Evolutionary conservation across 192 early-diverging fungal species (phyloP), one percentile per base, ranked within the genome.

Genomic region (Backusella mclennaniae): DNA sequence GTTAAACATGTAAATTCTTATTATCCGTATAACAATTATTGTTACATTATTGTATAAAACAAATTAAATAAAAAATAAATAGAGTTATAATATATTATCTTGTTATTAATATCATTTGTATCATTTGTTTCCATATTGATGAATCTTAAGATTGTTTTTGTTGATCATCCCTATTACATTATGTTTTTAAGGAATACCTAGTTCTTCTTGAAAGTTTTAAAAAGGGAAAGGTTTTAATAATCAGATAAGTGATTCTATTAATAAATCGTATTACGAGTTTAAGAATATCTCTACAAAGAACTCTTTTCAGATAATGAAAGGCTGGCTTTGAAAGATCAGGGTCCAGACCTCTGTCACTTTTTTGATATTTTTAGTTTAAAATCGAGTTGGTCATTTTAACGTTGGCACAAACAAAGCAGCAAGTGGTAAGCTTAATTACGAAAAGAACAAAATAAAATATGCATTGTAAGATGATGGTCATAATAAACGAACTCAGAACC

Each of bases 51-150:
- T 63, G 56, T 63, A 63, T 63, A 63, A 63, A 63, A 63, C 56
- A 63, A 63, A 63, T 63, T 31, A 63, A 63, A 63, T 63, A 63
- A 63, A 63, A 63, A 63, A 63, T 39, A 56, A 63, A 63, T 63
- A 63, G 56, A 63, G 26, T 14, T 63, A 63, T 63, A 26, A 63
- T 63, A 63, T 63, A 63, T 63, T 23, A 9, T 6, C 19, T 56
- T 23, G 8, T 23, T 63, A 63, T 21, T 49, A 49, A 19, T 49
- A 49, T 19, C 15, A 49, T n/a, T 6, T 49, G 19, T 49, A 49
- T n/a, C 15, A 49, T n/a, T 7, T 49, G 46, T 49, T 49, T 49
- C 46, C 46, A n/a, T 49, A 19, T 49, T 49, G 1, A 49, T n/a
- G 46, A 49, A n/a, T n/a, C 11, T 49, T 49, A 49, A 49, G 46